Conservation (phyloP, 2,329 filamentous ascomycete genomes). For the Penicillium oxalicum region DNA sequence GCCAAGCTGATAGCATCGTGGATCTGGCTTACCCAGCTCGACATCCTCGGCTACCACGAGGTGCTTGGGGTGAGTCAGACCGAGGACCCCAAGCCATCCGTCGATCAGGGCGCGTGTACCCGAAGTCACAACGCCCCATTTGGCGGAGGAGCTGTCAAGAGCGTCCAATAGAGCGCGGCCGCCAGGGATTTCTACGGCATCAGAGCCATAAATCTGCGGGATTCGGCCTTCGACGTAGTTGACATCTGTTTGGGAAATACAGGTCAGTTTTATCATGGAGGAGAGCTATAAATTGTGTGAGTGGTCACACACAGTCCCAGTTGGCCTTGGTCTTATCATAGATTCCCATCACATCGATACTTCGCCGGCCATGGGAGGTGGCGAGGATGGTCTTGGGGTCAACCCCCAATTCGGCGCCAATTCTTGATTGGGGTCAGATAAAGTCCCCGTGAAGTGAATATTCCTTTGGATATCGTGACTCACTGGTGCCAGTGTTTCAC, state of each 20-base stretch:
- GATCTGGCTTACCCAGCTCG: slow-evolving; percentile 68
- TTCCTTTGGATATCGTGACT: slow-evolving; percentile 18
- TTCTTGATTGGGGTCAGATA: slow-evolving; percentile 22
- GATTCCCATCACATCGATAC: slow-evolving; percentile 76
- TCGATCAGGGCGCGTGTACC: slow-evolving; percentile 61
- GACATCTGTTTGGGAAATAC: slow-evolving; percentile 55
- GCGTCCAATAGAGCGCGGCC: slow-evolving; percentile 63
- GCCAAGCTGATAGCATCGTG: slow-evolving; percentile 65
- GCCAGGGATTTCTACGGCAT: slow-evolving; percentile 81
- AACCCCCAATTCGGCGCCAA: slow-evolving; percentile 73
- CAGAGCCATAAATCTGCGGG: slow-evolving; percentile 67
- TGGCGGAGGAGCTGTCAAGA: slow-evolving; percentile 57
- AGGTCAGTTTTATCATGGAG: background rate
- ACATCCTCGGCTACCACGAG: slow-evolving; percentile 74
- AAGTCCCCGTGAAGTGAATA: background rate
- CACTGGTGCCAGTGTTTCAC: slow-evolving; percentile 59
- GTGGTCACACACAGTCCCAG: slow-evolving; percentile 70
- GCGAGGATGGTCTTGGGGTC: slow-evolving; percentile 77
- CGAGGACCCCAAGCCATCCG: slow-evolving; percentile 65
- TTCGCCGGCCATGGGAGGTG: slow-evolving; percentile 84
- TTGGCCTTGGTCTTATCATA: slow-evolving; percentile 80
- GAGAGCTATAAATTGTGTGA: background rate
- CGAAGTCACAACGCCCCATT: slow-evolving; percentile 80
- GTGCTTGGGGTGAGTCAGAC: slow-evolving; percentile 59
- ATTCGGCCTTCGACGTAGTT: slow-evolving; percentile 70